Conservation (phyloP, 768 basidiomycete genomes). For the Obba rivulosa region DNA sequence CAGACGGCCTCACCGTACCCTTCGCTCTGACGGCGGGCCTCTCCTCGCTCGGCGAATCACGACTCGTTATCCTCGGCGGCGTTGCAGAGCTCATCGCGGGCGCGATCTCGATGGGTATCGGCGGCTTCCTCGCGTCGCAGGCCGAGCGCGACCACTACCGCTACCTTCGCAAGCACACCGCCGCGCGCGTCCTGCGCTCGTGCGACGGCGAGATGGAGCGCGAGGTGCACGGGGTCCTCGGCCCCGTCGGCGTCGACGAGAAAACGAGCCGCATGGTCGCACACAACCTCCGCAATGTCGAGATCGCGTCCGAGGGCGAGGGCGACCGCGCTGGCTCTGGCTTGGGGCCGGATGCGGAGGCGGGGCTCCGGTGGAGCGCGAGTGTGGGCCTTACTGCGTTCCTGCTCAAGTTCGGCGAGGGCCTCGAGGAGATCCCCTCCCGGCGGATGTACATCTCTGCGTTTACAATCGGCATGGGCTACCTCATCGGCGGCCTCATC, state of each 20-base stretch:
- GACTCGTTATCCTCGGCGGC: slow-evolving; percentile 90
- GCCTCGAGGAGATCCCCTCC: slow-evolving; percentile 87
- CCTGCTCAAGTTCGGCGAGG: slow-evolving; percentile 93
- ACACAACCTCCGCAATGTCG: slow-evolving; percentile 62
- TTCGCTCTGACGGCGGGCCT: slow-evolving; percentile 89
- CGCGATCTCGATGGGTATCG: slow-evolving; percentile 97
- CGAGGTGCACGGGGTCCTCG: slow-evolving; percentile 84
- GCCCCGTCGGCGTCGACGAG: slow-evolving; percentile 87
- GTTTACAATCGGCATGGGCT: slow-evolving; percentile 92
- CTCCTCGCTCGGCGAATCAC: slow-evolving; percentile 82
- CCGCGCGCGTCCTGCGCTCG: slow-evolving; percentile 77
- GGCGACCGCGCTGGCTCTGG: slow-evolving; percentile 7
- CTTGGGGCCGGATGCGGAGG: slow-evolving; percentile 45
- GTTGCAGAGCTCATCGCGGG: slow-evolving; percentile 95
- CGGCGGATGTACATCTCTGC: slow-evolving; percentile 85
- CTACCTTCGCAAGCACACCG: slow-evolving; percentile 69
- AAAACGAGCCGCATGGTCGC: slow-evolving; percentile 75
- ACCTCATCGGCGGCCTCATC: slow-evolving; percentile 89
- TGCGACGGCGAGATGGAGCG: slow-evolving; percentile 96
- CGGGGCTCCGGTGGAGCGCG: slow-evolving; percentile 59
- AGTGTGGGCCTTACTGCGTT: slow-evolving; percentile 90
- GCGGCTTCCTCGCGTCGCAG: slow-evolving; percentile 95
- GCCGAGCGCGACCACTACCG: slow-evolving; percentile 94
- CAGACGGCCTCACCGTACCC: slow-evolving; percentile 86
- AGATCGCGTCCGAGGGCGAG: slow-evolving; percentile 33